Evolutionary conservation across 1,284 basidiomycete species (phyloP).

Genomic region (Sporisorium sorghi): DNA sequence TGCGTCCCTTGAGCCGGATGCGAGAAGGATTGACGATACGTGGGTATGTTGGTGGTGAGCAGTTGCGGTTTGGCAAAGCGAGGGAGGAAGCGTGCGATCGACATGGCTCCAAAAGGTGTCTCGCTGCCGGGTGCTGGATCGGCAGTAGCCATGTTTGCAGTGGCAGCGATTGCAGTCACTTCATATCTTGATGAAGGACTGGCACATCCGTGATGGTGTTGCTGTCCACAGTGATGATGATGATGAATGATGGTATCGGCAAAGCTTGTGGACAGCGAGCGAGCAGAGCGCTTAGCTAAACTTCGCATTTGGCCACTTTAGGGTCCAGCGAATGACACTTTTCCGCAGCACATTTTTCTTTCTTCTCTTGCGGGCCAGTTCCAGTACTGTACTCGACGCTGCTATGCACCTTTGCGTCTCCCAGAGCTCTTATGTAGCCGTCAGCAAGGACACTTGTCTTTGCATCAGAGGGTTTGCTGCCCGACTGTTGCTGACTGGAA

Average conservation of each 20-base stretch:
- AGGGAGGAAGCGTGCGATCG: conserved; percentile 44
- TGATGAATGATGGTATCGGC: background rate
- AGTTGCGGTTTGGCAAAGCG: conserved; percentile 40
- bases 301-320: background rate
- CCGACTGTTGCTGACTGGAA: too few species aligned
- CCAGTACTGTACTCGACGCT: too few species aligned
- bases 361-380: too few species aligned
- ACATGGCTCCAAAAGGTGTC: conserved; percentile 21
- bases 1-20: conserved; percentile 6
- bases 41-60: conserved; percentile 28
- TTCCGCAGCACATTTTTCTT: background rate
- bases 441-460: too few species aligned
- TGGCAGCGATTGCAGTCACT: background rate
- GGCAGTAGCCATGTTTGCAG: conserved; percentile 6
- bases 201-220: background rate
- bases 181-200: background rate
- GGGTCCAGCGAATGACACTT: background rate
- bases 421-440: too few species aligned
- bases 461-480: too few species aligned
- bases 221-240: background rate
- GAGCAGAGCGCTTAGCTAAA: background rate
- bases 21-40: conserved; percentile 48
- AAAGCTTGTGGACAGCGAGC: background rate
- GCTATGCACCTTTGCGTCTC: too few species aligned
- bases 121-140: conserved; percentile 4